A percentile compares a stretch with the other conserved stretches of the same genome.
Conservation (phyloP, 495 filamentous ascomycete genomes). For the Hypoxylon lenormandii region DNA sequence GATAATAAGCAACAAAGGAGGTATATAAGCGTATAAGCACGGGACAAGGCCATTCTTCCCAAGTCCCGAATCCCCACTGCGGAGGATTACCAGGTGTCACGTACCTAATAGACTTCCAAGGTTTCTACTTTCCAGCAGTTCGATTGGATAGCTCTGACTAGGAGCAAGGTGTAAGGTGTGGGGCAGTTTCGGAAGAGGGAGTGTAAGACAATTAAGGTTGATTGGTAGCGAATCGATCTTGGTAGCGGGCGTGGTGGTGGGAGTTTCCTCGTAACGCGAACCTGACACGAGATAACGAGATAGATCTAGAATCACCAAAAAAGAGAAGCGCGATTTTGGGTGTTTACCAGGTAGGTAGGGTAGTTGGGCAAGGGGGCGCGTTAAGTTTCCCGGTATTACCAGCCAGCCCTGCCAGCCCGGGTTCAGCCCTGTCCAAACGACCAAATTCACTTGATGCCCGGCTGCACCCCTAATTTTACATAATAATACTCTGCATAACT, state of each 20-base stretch:
- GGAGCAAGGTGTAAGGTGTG: slow-evolving; percentile 9
- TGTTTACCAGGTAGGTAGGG: not conserved
- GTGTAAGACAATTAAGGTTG: slow-evolving; percentile 25
- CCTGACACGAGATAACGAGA: slow-evolving; percentile 2
- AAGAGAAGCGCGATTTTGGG: slow-evolving; percentile 13
- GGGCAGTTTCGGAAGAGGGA: slow-evolving; percentile 24
- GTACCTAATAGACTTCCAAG: slow-evolving; percentile 18
- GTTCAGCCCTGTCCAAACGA: too few relatives aligned
- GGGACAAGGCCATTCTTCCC: slow-evolving; percentile 14
- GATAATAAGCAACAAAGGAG: not conserved
- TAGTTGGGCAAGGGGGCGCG: slow-evolving; percentile 9
- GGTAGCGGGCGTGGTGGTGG: not conserved
- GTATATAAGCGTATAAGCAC: not conserved
- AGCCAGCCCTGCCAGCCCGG: not conserved
- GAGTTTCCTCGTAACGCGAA: slow-evolving; percentile 5
- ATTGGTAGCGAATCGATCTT: slow-evolving; percentile 29
- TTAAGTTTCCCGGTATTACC: slow-evolving; percentile 7
- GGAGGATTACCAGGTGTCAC: slow-evolving; percentile 29
- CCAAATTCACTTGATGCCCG: too few relatives aligned
- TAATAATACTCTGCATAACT: too few relatives aligned
- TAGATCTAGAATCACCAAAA: not conserved
- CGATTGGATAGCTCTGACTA: slow-evolving; percentile 24
- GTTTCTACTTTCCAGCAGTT: slow-evolving; percentile 7
- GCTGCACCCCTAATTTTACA: too few relatives aligned
- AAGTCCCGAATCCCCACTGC: slow-evolving; percentile 37